Evolutionary conservation across 768 basidiomycete species (phyloP).

Genomic region (Serpula lacrymans): DNA sequence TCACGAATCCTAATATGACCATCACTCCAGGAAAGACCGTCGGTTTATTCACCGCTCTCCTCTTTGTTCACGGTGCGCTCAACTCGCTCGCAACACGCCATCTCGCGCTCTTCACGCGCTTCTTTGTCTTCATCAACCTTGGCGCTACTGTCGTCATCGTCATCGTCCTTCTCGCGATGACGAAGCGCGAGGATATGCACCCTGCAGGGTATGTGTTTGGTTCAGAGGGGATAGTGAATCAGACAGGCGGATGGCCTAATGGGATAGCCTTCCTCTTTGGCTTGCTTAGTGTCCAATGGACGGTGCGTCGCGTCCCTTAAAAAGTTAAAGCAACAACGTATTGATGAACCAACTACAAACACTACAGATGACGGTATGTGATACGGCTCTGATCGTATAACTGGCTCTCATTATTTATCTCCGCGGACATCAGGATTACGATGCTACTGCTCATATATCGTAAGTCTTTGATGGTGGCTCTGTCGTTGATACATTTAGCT

Average conservation of each 20-base stretch:
- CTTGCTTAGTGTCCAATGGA: conserved; percentile 85
- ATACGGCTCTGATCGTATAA: not conserved
- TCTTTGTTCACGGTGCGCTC: conserved; percentile 67
- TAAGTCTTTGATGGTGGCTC: no score
- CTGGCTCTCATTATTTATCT: not conserved
- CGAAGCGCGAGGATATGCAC: conserved; percentile 75
- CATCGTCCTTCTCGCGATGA: conserved; percentile 76
- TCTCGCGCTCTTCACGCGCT: conserved; percentile 69
- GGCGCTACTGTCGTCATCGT: conserved; percentile 82
- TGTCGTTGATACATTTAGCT: conserved; percentile 5
- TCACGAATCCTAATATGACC: conserved; percentile 3
- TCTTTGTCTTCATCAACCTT: conserved; percentile 86
- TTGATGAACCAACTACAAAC: conserved; percentile 2
- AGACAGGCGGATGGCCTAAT: conserved; percentile 74
- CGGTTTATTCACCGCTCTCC: conserved; percentile 71
- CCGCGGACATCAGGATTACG: conserved; percentile 59
- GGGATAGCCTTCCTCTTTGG: conserved; percentile 86
- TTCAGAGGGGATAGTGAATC: conserved; percentile 67
- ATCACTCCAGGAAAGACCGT: conserved; percentile 60
- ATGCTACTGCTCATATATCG: conserved; percentile 82
- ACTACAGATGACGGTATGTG: conserved; percentile 53
- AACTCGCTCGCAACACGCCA: conserved; percentile 75
- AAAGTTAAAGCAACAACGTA: not conserved
- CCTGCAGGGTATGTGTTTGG: conserved; percentile 79
- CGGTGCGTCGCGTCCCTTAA: conserved; percentile 41